Evolutionary conservation across 2,329 filamentous ascomycete species (phyloP).

Genomic region (Xylariaceae sp.): DNA sequence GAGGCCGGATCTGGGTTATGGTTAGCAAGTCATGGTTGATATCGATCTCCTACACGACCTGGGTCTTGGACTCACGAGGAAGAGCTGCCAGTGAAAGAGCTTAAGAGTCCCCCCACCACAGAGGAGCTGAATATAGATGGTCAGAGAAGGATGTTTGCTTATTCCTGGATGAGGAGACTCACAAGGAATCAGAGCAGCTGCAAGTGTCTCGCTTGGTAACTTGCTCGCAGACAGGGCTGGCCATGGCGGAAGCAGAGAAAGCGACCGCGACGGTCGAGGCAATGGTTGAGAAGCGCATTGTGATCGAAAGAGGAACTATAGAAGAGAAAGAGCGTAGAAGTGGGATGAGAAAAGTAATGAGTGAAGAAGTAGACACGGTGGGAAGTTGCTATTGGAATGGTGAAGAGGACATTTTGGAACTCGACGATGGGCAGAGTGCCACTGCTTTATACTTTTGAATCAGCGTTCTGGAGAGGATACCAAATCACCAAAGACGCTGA

Average conservation of each 20-base stretch:
- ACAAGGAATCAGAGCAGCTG: neutral
- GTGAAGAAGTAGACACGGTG: too few relatives aligned
- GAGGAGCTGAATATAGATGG: neutral
- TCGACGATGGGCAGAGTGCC: too few relatives aligned
- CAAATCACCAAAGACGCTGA: too few relatives aligned
- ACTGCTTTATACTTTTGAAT: too few relatives aligned
- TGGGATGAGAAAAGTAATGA: neutral
- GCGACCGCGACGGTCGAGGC: neutral
- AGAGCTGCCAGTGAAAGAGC: neutral
- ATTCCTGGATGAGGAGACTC: neutral
- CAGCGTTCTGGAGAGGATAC: too few relatives aligned
- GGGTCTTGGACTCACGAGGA: too few relatives aligned
- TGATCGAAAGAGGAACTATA: neutral
- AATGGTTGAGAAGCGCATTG: neutral
- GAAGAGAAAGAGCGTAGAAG: neutral
- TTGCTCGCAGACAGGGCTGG: neutral
- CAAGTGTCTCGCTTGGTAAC: neutral
- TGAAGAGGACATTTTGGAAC: too few relatives aligned
- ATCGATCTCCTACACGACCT: neutral
- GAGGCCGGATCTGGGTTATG: neutral
- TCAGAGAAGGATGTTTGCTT: neutral
- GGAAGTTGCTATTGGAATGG: too few relatives aligned
- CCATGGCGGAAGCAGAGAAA: neutral
- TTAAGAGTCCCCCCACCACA: neutral
- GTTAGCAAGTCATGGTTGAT: neutral